Evolutionary conservation across 129 eudicot genomes (phyloP), one percentile per base, ranked within the genome.

Genomic region (Sambucus nigra): DNA sequence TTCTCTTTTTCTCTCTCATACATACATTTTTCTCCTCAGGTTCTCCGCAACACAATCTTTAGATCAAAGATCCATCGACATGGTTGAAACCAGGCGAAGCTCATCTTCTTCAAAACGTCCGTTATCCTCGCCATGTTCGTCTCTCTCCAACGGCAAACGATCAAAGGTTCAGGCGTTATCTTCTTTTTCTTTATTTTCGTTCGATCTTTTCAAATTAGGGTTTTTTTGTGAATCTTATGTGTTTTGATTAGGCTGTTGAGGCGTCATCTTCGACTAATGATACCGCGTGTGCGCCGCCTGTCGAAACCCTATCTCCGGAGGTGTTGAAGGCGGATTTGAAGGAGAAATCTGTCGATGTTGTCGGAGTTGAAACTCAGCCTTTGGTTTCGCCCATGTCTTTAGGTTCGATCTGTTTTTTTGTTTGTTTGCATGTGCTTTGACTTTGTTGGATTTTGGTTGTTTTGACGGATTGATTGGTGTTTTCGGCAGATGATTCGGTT

Each of bases 11-110:
- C 20, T 16, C 18, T 57, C 16, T 71, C 60, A 9, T 25, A 18
- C 10, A 13, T 25, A 20, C 53, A 25, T 26, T 22, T 40, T 13
- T 48, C 60, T 53, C 51, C 2, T 10, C 18, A 16, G 25, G 52
- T 63, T 69, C 33, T 29, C 75, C 23, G 51, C 53, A 47, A 1
- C 55, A 1, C 55, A 25, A 65, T 54, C 53, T 62, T 53, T 46
- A 55, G 65, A 59, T 63, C 68, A 29, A 42, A 20, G 17, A 63
- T 63, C 46, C 13, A 42, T 42, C 48, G 48, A 65, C 44, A 86
- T 86, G 95, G 95, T 86, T 51, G 91, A 86, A 73, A 86, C 95
- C 46, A 59, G 95, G 50, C 73, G 95, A 44, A 68, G 87, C 40
- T 86, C 95, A 2, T 75, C 95, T 45, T 78, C 91, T 10, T 78